A percentile compares a stretch with the other conserved stretches of the same genome.
These are phyloP conservation scores for Collariella sp. DNA, from an alignment of 495 filamentous ascomycete species.

Conservation along the genomic window DNA sequence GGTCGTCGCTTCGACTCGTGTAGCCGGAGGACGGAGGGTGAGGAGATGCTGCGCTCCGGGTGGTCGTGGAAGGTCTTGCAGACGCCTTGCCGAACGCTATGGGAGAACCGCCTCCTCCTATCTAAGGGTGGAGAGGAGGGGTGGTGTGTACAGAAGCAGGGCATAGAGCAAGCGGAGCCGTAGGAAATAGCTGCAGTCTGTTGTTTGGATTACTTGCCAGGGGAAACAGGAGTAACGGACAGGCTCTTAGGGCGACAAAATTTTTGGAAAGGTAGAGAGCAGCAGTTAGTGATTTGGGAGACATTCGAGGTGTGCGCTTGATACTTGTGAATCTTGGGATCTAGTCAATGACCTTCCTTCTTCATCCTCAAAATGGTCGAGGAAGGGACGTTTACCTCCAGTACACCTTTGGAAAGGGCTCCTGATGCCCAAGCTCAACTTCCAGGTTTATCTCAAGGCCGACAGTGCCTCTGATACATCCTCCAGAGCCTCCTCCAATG, in stretches of 20 bases:
- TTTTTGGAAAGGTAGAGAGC: background rate
- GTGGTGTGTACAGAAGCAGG: background rate
- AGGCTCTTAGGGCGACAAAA: background rate
- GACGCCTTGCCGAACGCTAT: background rate
- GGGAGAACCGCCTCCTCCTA: background rate
- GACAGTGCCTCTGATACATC: slow-evolving; percentile 21
- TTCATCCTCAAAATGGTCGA: too few species aligned
- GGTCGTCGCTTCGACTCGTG: background rate
- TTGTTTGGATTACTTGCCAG: too few species aligned
- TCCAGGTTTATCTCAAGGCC: slow-evolving; percentile 7
- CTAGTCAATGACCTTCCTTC: too few species aligned
- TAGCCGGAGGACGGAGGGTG: background rate
- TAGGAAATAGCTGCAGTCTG: background rate
- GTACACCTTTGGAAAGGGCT: background rate
- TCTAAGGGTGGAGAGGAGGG: background rate
- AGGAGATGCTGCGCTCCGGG: background rate
- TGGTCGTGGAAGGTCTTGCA: slow-evolving; percentile 1
- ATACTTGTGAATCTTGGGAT: too few species aligned
- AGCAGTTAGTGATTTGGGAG: too few species aligned
- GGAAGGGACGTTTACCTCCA: background rate
- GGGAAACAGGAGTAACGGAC: too few species aligned
- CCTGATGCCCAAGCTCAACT: background rate
- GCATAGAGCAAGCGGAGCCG: background rate
- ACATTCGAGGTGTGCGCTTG: too few species aligned
- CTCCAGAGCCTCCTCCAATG: slow-evolving; percentile 20